phyloP scores from a whole-genome alignment of 2,329 filamentous ascomycete species.

The Chrysoporthe puriensis region DNA sequence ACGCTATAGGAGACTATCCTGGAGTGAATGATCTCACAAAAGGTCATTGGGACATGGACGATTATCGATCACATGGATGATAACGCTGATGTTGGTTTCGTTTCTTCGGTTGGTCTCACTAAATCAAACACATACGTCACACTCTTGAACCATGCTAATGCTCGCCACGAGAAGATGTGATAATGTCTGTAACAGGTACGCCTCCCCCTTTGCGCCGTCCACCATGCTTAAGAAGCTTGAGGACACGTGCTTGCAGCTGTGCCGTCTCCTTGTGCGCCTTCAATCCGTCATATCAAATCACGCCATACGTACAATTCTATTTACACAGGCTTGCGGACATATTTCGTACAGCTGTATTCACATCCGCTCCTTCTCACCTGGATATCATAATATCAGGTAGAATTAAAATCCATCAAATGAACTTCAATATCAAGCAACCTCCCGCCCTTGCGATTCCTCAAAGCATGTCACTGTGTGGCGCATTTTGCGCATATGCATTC shows the following conservation, averaged over 20 bases:
- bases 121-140: constrained; percentile 30
- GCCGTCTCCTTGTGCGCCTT: constrained; percentile 1
- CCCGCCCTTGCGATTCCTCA: constrained; percentile 27
- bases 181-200: constrained; percentile 31
- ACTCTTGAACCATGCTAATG: constrained; percentile 36
- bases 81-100: neutral
- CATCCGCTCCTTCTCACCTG: neutral
- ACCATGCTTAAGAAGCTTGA: neutral
- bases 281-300: constrained; percentile 4
- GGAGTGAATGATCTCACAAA: neutral
- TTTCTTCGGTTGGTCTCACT: constrained; percentile 44
- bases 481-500: constrained; percentile 35
- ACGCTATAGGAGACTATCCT: too few species aligned
- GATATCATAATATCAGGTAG: neutral
- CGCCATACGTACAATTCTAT: constrained; percentile 13
- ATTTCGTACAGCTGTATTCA: constrained; percentile 8
- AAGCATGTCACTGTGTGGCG: constrained; percentile 43
- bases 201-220: constrained; percentile 9
- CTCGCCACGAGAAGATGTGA: constrained; percentile 28
- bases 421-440: neutral
- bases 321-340: constrained; percentile 10
- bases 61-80: neutral
- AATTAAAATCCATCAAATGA: neutral
- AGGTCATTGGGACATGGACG: neutral
- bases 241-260: constrained; percentile 1